Conservation (phyloP, 768 basidiomycete species). For the Inosperma sp. region DNA sequence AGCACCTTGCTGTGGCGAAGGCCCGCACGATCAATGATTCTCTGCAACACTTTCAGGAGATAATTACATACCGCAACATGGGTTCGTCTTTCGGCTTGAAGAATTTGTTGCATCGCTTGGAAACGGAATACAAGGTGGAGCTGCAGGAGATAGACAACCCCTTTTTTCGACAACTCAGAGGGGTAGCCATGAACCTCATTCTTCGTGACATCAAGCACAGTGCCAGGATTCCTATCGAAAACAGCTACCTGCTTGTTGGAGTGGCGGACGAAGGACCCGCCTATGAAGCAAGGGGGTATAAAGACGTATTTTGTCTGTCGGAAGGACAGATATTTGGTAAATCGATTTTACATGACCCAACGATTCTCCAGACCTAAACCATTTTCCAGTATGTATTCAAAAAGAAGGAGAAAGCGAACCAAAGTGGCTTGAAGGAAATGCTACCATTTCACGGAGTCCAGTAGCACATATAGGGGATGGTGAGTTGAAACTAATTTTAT, state of each 20-base stretch:
- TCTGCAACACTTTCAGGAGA: conserved; percentile 39
- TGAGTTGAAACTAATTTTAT: no score
- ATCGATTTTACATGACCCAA: conserved; percentile 12
- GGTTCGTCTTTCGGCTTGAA: conserved; percentile 46
- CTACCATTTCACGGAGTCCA: conserved; percentile 66
- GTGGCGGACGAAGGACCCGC: conserved; percentile 79
- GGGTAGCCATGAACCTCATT: conserved; percentile 58
- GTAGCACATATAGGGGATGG: conserved; percentile 76
- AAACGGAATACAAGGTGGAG: conserved; percentile 40
- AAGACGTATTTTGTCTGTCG: conserved; percentile 50
- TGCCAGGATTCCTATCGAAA: conserved; percentile 68
- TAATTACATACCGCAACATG: conserved; percentile 47
- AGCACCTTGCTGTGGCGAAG: conserved; percentile 51
- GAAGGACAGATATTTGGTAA: conserved; percentile 66
- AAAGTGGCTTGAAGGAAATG: conserved; percentile 54
- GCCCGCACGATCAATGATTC: conserved; percentile 59
- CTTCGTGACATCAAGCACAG: conserved; percentile 71
- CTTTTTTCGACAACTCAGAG: conserved; percentile 54
- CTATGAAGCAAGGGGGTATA: conserved; percentile 44
- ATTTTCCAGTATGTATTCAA: conserved; percentile 53
- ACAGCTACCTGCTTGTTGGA: conserved; percentile 69
- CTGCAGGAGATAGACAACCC: conserved; percentile 48
- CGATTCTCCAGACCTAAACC: conserved; percentile 3
- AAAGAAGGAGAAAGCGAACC: conserved; percentile 45
- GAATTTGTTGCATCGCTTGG: conserved; percentile 47